phyloP scores from a whole-genome alignment of 2,329 filamentous ascomycete species.

The Xylariaceae sp. region DNA sequence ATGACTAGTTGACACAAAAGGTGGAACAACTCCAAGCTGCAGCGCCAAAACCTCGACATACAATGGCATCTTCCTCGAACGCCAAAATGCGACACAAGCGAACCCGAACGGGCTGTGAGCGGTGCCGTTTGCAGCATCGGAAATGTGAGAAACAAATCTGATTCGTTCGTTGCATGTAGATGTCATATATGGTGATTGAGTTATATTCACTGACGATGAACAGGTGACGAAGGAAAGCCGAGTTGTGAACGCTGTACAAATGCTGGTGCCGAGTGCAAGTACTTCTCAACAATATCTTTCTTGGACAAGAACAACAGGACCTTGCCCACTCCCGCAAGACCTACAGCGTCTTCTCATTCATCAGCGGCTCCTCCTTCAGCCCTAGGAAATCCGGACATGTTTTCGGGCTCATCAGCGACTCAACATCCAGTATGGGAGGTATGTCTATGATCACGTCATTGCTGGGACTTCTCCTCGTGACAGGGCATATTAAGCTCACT shows the following conservation, averaged over 20 bases:
- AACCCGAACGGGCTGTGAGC: slow-evolving; percentile 18
- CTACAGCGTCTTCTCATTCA: slow-evolving; percentile 3
- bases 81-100: slow-evolving; percentile 11
- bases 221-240: slow-evolving; percentile 19
- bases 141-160: slow-evolving; percentile 15
- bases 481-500: too few relatives aligned
- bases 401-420: too few relatives aligned
- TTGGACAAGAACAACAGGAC: slow-evolving; percentile 15
- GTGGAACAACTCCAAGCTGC: too few relatives aligned
- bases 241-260: slow-evolving; percentile 15
- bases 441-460: too few relatives aligned
- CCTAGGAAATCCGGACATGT: neutral
- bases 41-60: neutral
- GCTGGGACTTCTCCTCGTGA: too few relatives aligned
- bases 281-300: slow-evolving; percentile 16
- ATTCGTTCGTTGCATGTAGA: neutral
- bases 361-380: neutral
- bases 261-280: slow-evolving; percentile 14
- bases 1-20: too few relatives aligned
- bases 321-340: neutral
- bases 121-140: slow-evolving; percentile 19
- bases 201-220: neutral
- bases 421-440: too few relatives aligned
- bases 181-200: neutral
- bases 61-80: neutral